Conservation (phyloP, 1,139 yeast genomes). For the Debaryomyces coudertii region DNA sequence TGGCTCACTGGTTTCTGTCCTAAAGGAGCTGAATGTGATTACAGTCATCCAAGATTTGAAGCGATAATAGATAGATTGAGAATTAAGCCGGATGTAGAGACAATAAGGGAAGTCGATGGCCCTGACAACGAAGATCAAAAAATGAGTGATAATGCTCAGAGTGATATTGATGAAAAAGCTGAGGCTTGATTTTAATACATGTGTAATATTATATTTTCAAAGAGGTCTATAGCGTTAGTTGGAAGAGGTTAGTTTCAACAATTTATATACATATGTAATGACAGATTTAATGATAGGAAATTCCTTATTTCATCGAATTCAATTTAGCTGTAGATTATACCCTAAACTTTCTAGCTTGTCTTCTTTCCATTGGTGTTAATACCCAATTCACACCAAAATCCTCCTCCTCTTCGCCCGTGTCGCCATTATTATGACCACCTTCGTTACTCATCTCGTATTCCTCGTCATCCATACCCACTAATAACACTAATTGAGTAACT, state of each 20-base stretch:
- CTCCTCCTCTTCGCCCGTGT: constrained; percentile 47
- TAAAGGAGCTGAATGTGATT: constrained; percentile 62
- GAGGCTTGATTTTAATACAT: neutral
- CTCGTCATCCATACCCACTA: constrained; percentile 83
- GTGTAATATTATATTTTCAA: neutral
- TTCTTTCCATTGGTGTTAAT: constrained; percentile 74
- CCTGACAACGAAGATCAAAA: constrained; percentile 14
- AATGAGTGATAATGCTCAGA: constrained; percentile 6
- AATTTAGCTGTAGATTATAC: constrained; percentile 16
- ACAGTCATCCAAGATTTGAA: constrained; percentile 61
- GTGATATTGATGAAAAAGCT: constrained; percentile 9
- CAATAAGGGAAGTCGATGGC: constrained; percentile 9
- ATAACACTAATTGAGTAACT: constrained; percentile 80
- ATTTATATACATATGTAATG: constrained; percentile 4
- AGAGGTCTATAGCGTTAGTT: constrained; percentile 1
- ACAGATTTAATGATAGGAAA: constrained; percentile 3
- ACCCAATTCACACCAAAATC: constrained; percentile 71
- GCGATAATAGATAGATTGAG: constrained; percentile 47
- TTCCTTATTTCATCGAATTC: neutral
- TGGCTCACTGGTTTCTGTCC: constrained; percentile 95
- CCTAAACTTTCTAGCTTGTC: constrained; percentile 54
- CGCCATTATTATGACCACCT: constrained; percentile 19
- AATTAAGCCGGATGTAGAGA: constrained; percentile 49
- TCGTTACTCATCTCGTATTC: constrained; percentile 52
- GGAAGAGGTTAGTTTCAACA: neutral